Conservation (phyloP, 2,329 filamentous ascomycete genomes). For the Botrytis elliptica region DNA sequence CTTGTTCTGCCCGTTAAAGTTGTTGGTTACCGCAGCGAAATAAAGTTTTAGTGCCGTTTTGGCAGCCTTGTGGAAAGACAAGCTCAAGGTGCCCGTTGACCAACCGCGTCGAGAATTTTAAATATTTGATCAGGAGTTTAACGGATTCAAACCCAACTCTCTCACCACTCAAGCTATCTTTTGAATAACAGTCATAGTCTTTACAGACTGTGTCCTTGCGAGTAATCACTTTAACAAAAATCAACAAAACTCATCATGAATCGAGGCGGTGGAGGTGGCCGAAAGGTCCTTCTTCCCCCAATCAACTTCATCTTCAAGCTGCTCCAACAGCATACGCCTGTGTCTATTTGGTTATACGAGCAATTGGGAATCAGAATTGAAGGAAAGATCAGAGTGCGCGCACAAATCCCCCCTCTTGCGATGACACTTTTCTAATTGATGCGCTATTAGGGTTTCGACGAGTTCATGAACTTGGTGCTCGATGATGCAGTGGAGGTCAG, state of each 20-base stretch:
- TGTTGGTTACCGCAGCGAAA: conserved; percentile 18
- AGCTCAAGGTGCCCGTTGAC: not conserved
- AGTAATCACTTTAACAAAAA: conserved; percentile 1
- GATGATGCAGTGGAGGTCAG: conserved; percentile 94
- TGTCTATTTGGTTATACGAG: conserved; percentile 96
- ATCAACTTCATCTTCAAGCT: conserved; percentile 96
- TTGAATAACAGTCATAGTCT: not conserved
- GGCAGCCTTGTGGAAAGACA: conserved; percentile 16
- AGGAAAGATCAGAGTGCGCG: conserved; percentile 84
- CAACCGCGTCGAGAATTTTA: conserved; percentile 16
- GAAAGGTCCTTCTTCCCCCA: conserved; percentile 70
- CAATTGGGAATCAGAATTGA: conserved; percentile 92
- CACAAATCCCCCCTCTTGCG: not conserved
- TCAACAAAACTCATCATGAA: conserved; percentile 35
- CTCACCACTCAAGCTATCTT: conserved; percentile 1
- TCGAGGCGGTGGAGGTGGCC: conserved; percentile 44
- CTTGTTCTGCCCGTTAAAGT: conserved; percentile 4
- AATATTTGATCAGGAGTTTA: conserved; percentile 12
- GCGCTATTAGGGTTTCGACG: conserved; percentile 78
- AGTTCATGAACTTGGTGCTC: conserved; percentile 98
- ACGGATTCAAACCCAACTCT: conserved; percentile 16
- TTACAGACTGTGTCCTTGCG: not conserved
- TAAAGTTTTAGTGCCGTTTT: conserved; percentile 23
- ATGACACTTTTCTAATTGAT: conserved; percentile 27
- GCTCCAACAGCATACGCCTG: conserved; percentile 70